Evolutionary conservation across 1,139 yeast species (phyloP), one percentile per base, ranked within the genome.

Genomic region (Magnusiomyces clavatus): DNA sequence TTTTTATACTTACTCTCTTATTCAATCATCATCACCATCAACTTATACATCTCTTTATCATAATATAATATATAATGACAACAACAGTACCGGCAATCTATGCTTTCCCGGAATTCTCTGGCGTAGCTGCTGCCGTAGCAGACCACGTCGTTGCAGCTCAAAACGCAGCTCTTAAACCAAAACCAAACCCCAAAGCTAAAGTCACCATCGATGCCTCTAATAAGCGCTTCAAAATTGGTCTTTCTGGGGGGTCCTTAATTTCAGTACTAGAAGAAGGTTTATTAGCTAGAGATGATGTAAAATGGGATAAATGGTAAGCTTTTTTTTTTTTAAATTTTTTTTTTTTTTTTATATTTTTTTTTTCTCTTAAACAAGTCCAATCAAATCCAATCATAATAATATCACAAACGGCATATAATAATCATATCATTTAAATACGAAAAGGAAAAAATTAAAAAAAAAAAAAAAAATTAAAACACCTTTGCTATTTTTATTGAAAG

Each of bases 71-170:
- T 14, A 47, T n/a, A 46, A 88, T 88, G 96, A 88, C 96, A 1
- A 86, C 96, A 12, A 86, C 95, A 10, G 96, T 89, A 40, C 97
- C 97, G 31, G 82, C 88, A 59, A 84, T 89, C 51, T 88, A 86
- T 74, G 86, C 96, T 48, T 89, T 89, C 67, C 95, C 90, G 46
- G 95, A 85, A 68, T 83, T 88, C 64, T 74, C 82, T 37, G 95
- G 89, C 19, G 97, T 89, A 38, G 96, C 97, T 2, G 95, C 86
- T 54, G 96, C 96, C 24, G 96, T 89, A 46, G 96, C 96, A 1
- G 96, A 89, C 68, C 95, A 88, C 65, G 85, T 89, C 51, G 81
- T 88, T 41, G 80, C 87, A 34, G 92, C 95, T 8, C 97, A 89
- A 70, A 86, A 88, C 65, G 69, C 76, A 59, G 77, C 88, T 6